These are phyloP conservation scores for Paraphaeosphaeria minitans DNA, from an alignment of 2,329 filamentous ascomycete genomes.

Conservation along the genomic window DNA sequence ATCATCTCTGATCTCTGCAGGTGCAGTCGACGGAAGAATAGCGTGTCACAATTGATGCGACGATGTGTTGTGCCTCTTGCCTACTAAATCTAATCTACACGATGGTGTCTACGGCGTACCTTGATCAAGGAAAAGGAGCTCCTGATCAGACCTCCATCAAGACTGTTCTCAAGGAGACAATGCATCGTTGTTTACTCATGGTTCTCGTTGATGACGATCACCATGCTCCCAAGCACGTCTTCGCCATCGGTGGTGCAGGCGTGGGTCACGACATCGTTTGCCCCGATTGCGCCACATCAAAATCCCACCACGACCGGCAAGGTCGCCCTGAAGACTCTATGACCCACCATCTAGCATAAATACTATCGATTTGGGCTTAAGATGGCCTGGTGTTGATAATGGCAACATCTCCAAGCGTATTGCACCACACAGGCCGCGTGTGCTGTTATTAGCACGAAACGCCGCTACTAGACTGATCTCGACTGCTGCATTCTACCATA, in stretches of 20 bases:
- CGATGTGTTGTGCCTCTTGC: no score
- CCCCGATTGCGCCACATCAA: not conserved
- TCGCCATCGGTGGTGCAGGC: not conserved
- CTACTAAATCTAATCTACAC: no score
- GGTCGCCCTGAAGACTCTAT: not conserved
- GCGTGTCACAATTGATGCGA: not conserved
- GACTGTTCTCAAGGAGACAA: no score
- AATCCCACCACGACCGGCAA: not conserved
- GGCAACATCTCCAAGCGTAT: not conserved
- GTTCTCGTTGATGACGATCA: not conserved
- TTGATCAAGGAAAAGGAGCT: no score
- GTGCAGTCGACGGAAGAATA: not conserved
- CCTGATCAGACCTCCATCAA: no score
- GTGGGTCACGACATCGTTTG: not conserved
- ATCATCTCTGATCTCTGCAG: slow-evolving; percentile 26
- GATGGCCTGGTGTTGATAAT: not conserved
- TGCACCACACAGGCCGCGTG: not conserved
- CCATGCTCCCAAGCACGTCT: not conserved
- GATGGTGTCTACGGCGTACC: no score
- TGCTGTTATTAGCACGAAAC: not conserved
- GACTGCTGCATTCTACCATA: not conserved
- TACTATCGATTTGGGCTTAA: not conserved
- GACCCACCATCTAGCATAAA: not conserved
- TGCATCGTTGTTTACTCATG: not conserved
- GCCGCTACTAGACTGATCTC: not conserved